A percentile compares a stretch with the other conserved stretches of the same genome.
Conservation (phyloP, 1,139 yeast genomes). For the Kodamaea plutei region DNA sequence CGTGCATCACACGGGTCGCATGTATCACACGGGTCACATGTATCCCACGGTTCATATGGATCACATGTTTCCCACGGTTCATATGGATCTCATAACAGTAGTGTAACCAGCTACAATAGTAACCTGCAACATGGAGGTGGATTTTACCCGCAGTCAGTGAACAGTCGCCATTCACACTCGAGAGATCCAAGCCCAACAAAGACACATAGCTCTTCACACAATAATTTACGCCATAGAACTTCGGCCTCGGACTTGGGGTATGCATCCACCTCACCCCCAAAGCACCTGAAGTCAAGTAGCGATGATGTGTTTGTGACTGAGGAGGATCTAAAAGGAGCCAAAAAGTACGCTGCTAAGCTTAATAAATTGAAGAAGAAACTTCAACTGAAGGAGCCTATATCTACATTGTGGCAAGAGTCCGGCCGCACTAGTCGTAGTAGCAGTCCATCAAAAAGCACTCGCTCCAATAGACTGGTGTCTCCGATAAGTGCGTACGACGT, state of each 20-base stretch:
- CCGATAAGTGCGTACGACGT: conserved; percentile 19
- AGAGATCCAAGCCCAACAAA: conserved; percentile 8
- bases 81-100: not conserved
- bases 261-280: conserved; percentile 3
- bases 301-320: conserved; percentile 16
- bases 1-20: not conserved
- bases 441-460: conserved; percentile 6
- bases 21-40: not conserved
- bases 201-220: not conserved
- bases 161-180: not conserved
- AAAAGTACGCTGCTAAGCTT: conserved; percentile 26
- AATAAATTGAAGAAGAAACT: conserved; percentile 31
- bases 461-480: conserved; percentile 13
- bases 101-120: no score
- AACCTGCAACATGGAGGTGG: no score
- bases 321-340: conserved; percentile 14
- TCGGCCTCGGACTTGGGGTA: not conserved
- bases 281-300: not conserved
- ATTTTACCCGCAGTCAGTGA: conserved; percentile 1
- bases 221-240: not conserved
- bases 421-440: conserved; percentile 3
- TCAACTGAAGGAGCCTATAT: conserved; percentile 35
- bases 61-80: not conserved
- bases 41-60: not conserved
- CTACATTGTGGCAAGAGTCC: conserved; percentile 20